Conservation (phyloP, 2,329 filamentous ascomycete genomes). For the Colletotrichum tamarilloi region DNA sequence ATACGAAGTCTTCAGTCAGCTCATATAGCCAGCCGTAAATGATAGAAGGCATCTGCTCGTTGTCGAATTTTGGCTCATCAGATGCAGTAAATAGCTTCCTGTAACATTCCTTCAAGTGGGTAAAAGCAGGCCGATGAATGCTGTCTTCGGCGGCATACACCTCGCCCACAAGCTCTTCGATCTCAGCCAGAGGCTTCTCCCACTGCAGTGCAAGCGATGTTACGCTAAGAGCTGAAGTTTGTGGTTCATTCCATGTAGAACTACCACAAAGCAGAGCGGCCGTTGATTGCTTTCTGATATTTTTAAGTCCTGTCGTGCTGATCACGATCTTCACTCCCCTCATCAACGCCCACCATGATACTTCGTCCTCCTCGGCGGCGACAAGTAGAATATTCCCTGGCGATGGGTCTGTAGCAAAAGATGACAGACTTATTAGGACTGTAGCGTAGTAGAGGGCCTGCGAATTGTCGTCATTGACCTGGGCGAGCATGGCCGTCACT, state of each 20-base stretch:
- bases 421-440: constrained; percentile 36
- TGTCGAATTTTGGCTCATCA: neutral
- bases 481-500: constrained; percentile 34
- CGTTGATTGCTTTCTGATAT: neutral
- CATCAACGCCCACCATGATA: constrained; percentile 36
- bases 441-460: constrained; percentile 39
- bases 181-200: constrained; percentile 8
- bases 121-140: neutral
- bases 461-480: constrained; percentile 31
- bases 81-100: constrained; percentile 10
- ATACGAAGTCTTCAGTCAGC: constrained; percentile 15
- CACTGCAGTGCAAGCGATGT: constrained; percentile 6
- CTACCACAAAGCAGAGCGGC: constrained; percentile 23
- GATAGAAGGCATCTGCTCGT: neutral
- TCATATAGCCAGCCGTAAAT: constrained; percentile 32
- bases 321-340: constrained; percentile 35
- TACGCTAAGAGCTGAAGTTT: neutral
- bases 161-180: neutral
- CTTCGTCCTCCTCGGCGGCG: constrained; percentile 30
- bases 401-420: constrained; percentile 29
- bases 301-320: constrained; percentile 5
- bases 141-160: neutral
- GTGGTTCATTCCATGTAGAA: neutral
- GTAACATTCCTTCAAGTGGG: constrained; percentile 3
- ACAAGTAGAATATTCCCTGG: constrained; percentile 34